phyloP scores from a whole-genome alignment of 352 stramenopile species.

The Phytophthora pistaciae region DNA sequence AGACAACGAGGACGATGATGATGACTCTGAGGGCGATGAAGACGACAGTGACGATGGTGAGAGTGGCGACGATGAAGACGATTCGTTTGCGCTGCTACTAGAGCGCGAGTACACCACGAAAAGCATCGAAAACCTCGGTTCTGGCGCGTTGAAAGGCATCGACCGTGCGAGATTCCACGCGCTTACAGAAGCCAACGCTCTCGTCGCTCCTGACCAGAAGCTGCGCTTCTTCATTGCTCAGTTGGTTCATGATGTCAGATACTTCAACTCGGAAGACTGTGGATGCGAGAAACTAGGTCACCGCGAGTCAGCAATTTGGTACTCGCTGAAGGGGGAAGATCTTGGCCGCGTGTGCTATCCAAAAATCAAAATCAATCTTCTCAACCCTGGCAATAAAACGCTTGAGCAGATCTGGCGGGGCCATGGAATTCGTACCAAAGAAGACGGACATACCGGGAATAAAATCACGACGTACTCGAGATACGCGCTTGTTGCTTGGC shows the following conservation, averaged over 20 bases:
- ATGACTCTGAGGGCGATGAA: too few species aligned
- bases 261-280: neutral
- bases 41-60: too few species aligned
- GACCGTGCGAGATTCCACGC: slow-evolving; percentile 13
- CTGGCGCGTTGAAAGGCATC: slow-evolving; percentile 20
- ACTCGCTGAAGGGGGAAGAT: slow-evolving; percentile 7
- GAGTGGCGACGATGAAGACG: slow-evolving; percentile 25
- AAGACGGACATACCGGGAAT: slow-evolving; percentile 7
- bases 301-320: slow-evolving; percentile 7
- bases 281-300: neutral
- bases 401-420: slow-evolving; percentile 11
- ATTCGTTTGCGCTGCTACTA: slow-evolving; percentile 26
- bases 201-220: slow-evolving; percentile 10
- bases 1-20: neutral
- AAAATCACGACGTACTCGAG: slow-evolving; percentile 18
- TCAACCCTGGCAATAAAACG: slow-evolving; percentile 18
- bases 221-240: slow-evolving; percentile 17
- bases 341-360: neutral
- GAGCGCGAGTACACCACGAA: slow-evolving; percentile 20
- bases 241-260: neutral
- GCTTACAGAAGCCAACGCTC: slow-evolving; percentile 4
- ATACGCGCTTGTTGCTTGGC: slow-evolving; percentile 22
- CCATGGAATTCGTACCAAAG: slow-evolving; percentile 6
- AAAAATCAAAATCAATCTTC: slow-evolving; percentile 5
- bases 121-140: slow-evolving; percentile 13